Percentiles rank a stretch among this genome's conserved stretches.
Conservation (phyloP, 2,329 filamentous ascomycete genomes). For the Hymenoscyphus occultus region DNA sequence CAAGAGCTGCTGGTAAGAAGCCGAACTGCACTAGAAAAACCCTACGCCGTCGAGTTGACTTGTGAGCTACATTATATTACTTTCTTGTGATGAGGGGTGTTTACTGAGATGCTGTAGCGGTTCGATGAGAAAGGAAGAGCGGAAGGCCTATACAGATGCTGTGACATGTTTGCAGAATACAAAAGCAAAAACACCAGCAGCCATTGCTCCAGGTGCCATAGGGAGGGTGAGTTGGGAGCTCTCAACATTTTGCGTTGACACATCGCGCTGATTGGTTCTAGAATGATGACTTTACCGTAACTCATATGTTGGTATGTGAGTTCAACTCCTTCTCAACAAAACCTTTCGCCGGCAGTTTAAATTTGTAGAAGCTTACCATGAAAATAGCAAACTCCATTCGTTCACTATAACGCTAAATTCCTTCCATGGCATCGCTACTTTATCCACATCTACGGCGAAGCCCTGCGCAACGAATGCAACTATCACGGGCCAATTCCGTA, state of each 20-base stretch:
- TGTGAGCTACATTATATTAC: not conserved
- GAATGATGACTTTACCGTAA: constrained; percentile 39
- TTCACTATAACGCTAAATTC: constrained; percentile 26
- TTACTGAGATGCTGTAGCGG: constrained; percentile 1
- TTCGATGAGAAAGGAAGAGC: constrained; percentile 7
- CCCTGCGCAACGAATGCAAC: constrained; percentile 41
- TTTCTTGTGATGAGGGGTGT: too few species aligned
- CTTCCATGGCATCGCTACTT: constrained; percentile 44
- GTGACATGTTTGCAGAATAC: constrained; percentile 37
- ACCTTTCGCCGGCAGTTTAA: not conserved
- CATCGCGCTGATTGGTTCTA: not conserved
- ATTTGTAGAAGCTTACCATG: not conserved
- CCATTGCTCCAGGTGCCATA: constrained; percentile 34
- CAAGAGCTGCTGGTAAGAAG: constrained; percentile 1
- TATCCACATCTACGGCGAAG: constrained; percentile 40
- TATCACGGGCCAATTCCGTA: constrained; percentile 37
- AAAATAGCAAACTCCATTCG: constrained; percentile 27
- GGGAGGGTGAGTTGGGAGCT: constrained; percentile 28
- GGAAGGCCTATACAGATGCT: constrained; percentile 35
- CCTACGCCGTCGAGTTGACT: not conserved
- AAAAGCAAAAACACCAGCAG: constrained; percentile 28
- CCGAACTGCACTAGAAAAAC: constrained; percentile 6
- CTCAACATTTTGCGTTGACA: not conserved
- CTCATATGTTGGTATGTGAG: constrained; percentile 31
- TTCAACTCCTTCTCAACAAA: not conserved